These are phyloP conservation scores for Margaritispora aquatica DNA, from an alignment of 495 filamentous ascomycete genomes.

Conservation along the genomic window DNA sequence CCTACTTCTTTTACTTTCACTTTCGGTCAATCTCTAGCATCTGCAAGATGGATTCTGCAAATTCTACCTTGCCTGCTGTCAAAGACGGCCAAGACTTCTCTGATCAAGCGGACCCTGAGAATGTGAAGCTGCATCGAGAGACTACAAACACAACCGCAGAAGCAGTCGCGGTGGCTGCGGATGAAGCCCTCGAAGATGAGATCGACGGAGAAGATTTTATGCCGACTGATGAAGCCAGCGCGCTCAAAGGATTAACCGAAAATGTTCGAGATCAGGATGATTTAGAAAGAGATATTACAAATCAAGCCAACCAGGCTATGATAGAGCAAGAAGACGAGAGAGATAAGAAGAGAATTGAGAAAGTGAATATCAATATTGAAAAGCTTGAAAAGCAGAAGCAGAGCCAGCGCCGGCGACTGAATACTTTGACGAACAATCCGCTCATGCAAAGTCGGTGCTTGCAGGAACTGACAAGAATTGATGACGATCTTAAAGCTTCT, in stretches of 20 bases:
- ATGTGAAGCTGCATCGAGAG: not conserved
- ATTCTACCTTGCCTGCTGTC: not conserved
- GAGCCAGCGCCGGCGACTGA: constrained; percentile 37
- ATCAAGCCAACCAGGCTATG: constrained; percentile 69
- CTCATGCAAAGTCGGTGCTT: constrained; percentile 42
- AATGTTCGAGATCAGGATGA: constrained; percentile 81
- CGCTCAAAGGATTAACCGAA: constrained; percentile 61
- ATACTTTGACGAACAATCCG: constrained; percentile 32
- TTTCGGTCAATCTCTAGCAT: not conserved
- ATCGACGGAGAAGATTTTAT: not conserved
- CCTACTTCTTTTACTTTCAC: not conserved
- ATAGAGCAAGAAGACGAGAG: constrained; percentile 80
- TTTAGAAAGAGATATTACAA: constrained; percentile 65
- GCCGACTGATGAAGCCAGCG: constrained; percentile 32
- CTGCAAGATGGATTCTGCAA: not conserved
- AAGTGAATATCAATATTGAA: constrained; percentile 55
- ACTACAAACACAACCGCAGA: constrained; percentile 15
- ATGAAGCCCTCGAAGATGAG: constrained; percentile 15
- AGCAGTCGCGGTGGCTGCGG: constrained; percentile 13
- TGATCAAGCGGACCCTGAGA: not conserved
- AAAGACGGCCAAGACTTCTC: not conserved
- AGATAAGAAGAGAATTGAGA: constrained; percentile 81
- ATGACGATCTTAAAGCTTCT: constrained; percentile 52
- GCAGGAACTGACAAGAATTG: constrained; percentile 56
- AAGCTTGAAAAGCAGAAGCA: constrained; percentile 38